Base-by-base conservation (phyloP, 2,329 filamentous ascomycete species). In the Raffaelea arxii region DNA sequence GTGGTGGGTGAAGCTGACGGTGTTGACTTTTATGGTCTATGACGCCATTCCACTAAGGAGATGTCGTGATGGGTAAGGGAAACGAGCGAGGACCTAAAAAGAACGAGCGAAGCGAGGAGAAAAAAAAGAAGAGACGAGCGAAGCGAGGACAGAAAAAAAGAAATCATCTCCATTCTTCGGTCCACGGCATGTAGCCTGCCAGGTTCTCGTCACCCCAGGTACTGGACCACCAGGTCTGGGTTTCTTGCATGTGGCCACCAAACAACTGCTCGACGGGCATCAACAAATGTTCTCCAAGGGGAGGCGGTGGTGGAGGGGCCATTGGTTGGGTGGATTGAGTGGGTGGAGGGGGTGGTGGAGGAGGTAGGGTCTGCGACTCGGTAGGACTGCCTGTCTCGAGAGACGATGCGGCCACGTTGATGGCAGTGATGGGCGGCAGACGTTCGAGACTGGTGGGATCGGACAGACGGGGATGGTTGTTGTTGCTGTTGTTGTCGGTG, bases 191-290 rank as follows among this genome's bases (percentile, higher is more conserved):
- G n/a, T n/a, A n/a, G n/a, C n/a, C n/a, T n/a, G n/a, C n/a, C n/a
- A n/a, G n/a, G n/a, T n/a, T n/a, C n/a, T n/a, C n/a, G n/a, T 46
- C 44, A 5, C 44, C 44, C 44, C 44, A 46, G 21, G 44, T 46
- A 6, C 37, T 38, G 37, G 37, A 41, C 44, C 44, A 46, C 44
- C 44, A 46, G 16, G 44, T 38, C 16, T 46, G 40, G 25, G 36
- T 27, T 9, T 46, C 44, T 4, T 46, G 44, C 24, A 46, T 6
- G 6, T 46, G 44, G 21, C 44, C 44, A 18, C 44, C 44, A 6
- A 46, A 25, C 5, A 46, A 38, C 44, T 46, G 44, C 6, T 46
- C 44, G 19, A 27, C 44, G 21, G 44, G 44, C 19, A 46, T 25
- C 12, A 46, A 41, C 37, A 46, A 25, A 22, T 39, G 37, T 4